Evolutionary conservation across 805 yeast species (phyloP).

Genomic region (Vanderwaltozyma tropicalis): DNA sequence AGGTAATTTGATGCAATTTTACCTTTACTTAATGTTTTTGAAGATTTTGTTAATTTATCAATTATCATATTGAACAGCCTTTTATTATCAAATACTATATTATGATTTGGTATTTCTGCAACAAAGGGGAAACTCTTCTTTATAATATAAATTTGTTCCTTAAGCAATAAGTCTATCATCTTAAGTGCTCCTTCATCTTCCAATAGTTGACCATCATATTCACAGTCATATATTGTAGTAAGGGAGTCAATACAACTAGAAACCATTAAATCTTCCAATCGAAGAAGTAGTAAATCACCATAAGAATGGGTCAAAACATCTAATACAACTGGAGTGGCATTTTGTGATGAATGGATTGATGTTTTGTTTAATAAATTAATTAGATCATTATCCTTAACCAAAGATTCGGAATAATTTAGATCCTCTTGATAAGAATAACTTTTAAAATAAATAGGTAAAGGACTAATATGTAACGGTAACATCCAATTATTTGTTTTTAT

Average conservation of each 20-base stretch:
- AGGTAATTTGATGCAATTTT: slow-evolving; percentile 13
- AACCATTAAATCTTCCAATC: slow-evolving; percentile 17
- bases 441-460: slow-evolving; percentile 8
- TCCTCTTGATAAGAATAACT: slow-evolving; percentile 7
- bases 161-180: slow-evolving; percentile 10
- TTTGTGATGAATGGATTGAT: slow-evolving; percentile 1
- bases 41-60: slow-evolving; percentile 28
- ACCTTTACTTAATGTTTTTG: slow-evolving; percentile 40
- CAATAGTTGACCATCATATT: slow-evolving; percentile 13
- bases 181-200: slow-evolving; percentile 3
- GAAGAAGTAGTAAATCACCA: slow-evolving; percentile 14
- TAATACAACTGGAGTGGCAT: not conserved
- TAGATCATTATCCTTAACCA: slow-evolving; percentile 3
- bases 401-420: not conserved
- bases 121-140: slow-evolving; percentile 11
- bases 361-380: slow-evolving; percentile 3
- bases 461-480: slow-evolving; percentile 4
- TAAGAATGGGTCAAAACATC: slow-evolving; percentile 7
- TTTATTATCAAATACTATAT: slow-evolving; percentile 20
- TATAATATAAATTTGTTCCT: slow-evolving; percentile 18
- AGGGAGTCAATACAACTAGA: slow-evolving; percentile 20
- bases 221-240: slow-evolving; percentile 17
- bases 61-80: slow-evolving; percentile 30
- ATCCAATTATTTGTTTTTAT: slow-evolving; percentile 2
- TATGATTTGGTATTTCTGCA: slow-evolving; percentile 15